Evolutionary conservation across 192 early-diverging fungal genomes (phyloP), one percentile per base, ranked within the genome.

Genomic region (Hyaloraphidium curvatum): DNA sequence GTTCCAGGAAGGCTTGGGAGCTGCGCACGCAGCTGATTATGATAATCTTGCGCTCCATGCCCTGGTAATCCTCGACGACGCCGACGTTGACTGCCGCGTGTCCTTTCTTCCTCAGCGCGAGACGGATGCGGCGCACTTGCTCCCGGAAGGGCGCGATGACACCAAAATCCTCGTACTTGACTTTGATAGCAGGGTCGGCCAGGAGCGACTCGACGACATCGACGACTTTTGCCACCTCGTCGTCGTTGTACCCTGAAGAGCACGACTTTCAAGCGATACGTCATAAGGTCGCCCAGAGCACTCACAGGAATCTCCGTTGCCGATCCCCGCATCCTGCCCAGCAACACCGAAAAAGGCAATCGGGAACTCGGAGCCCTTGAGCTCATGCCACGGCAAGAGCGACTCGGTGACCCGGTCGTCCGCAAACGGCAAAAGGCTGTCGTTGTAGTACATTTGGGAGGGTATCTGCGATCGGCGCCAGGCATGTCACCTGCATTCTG

Each of bases 61-160:
- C 73, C 56, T 75, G 73, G 31, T 70, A 75, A 43, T 73, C 67
- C 63, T 75, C 59, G 11, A 67, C 66, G 2, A 55, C 59, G 3
- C 65, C 67, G n/a, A 70, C 67, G 50, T 59, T 40, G 16, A 69
- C 51, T 1, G 56, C 52, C 2, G 63, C 62, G 23, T 62, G 55
- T 16, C 60, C 57, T n/a, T 53, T 51, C 1, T 57, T 43, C 30
- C 67, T 52, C 26, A 74, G 59, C 5, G 67, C 22, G 28, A 53
- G 58, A 17, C 70, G 63, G 40, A 75, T 40, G 19, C 58, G 28
- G 52, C 65, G 63, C 40, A 75, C 73, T 53, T 75, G 73, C 43
- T 73, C 68, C 1, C 73, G 62, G 57, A 73, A 75, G 1, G 75
- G 70, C 0, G 70, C 55, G 28, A 77, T 76, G 11, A 77, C 63